A percentile compares a stretch with the other conserved stretches of the same genome.
phyloP scores from a whole-genome alignment of 768 basidiomycete species.

The Russula griseocarnosa region DNA sequence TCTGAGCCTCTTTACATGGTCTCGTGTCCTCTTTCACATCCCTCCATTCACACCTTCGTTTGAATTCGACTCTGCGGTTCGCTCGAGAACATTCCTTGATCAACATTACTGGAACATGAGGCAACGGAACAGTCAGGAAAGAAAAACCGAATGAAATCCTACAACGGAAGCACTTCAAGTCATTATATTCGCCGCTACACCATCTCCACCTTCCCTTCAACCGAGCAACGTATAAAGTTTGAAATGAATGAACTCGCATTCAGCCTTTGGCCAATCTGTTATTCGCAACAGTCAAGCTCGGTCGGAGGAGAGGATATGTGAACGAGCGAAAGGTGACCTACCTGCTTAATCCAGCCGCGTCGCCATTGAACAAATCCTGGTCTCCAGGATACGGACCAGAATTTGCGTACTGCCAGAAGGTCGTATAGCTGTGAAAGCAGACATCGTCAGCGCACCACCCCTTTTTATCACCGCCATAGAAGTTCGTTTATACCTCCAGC shows the following conservation, averaged over 20 bases:
- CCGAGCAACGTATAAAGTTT: no score
- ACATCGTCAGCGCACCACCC: no score
- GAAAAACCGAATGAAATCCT: neutral
- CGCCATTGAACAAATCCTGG: constrained; percentile 48
- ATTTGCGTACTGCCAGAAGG: constrained; percentile 59
- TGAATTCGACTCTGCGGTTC: no score
- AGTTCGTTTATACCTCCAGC: neutral
- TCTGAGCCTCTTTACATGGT: no score
- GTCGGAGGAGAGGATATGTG: neutral
- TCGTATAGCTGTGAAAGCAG: neutral
- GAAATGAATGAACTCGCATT: neutral
- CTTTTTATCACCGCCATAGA: no score
- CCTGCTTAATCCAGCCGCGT: neutral
- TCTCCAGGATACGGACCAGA: constrained; percentile 43
- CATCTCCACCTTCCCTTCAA: no score
- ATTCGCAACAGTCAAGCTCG: neutral
- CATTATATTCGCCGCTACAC: no score
- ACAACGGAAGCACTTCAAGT: no score
- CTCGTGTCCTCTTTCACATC: no score
- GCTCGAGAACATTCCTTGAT: neutral
- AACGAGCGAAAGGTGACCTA: neutral
- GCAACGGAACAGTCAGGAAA: neutral
- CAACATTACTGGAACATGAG: neutral
- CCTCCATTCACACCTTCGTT: no score
- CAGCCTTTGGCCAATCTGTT: neutral